Conservation (phyloP, 495 filamentous ascomycete species). For the Clavariopsis aquatica region DNA sequence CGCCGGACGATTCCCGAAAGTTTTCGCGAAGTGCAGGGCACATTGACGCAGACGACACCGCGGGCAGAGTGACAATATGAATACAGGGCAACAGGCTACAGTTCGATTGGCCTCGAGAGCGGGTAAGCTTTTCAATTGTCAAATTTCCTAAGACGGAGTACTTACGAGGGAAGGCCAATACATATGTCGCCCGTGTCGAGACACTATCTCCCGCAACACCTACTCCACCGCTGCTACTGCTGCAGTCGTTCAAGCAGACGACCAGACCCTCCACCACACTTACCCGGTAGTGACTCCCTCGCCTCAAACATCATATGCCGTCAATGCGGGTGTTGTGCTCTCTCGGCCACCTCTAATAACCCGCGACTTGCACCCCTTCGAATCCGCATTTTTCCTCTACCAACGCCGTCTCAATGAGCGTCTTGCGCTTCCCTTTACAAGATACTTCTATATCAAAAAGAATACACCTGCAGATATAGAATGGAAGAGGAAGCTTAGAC, state of each 20-base stretch:
- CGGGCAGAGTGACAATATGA: slow-evolving; percentile 34
- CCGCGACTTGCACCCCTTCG: slow-evolving; percentile 78
- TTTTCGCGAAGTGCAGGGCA: slow-evolving; percentile 13
- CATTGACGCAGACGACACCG: slow-evolving; percentile 5
- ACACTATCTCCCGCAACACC: slow-evolving; percentile 34
- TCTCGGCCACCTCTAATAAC: slow-evolving; percentile 87
- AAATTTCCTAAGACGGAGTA: not conserved
- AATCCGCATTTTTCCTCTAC: slow-evolving; percentile 92
- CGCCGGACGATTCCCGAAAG: slow-evolving; percentile 13
- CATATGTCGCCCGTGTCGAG: slow-evolving; percentile 42
- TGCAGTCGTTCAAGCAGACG: slow-evolving; percentile 34
- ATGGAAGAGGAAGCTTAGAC: slow-evolving; percentile 82
- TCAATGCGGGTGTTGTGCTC: slow-evolving; percentile 80
- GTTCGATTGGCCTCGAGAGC: slow-evolving; percentile 38
- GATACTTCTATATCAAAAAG: slow-evolving; percentile 94
- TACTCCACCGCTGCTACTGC: slow-evolving; percentile 36
- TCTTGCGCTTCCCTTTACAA: slow-evolving; percentile 80
- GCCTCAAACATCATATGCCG: slow-evolving; percentile 56
- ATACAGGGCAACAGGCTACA: slow-evolving; percentile 41
- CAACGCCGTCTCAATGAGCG: slow-evolving; percentile 96
- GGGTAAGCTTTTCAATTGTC: slow-evolving; percentile 26
- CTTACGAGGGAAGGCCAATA: slow-evolving; percentile 28
- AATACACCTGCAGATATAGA: slow-evolving; percentile 81
- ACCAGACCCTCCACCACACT: slow-evolving; percentile 25
- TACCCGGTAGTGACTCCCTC: slow-evolving; percentile 44